These are phyloP conservation scores for Alternaria consortialis DNA, from an alignment of 2,329 filamentous ascomycete species.

Conservation along the genomic window DNA sequence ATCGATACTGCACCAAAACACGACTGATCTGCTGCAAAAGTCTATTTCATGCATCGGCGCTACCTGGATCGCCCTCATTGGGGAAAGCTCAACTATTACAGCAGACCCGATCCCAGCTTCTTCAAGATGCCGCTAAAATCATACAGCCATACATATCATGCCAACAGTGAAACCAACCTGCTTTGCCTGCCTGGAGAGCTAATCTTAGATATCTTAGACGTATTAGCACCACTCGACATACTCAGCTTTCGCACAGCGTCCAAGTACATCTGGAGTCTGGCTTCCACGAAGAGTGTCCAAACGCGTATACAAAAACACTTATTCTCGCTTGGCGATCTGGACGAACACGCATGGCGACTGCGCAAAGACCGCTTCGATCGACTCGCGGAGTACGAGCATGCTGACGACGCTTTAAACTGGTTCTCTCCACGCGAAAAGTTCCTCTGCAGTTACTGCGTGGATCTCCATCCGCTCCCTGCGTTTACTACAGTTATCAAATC, in stretches of 20 bases:
- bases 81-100: not conserved
- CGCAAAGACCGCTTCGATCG: not conserved
- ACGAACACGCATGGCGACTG: not conserved
- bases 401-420: not conserved
- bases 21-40: not conserved
- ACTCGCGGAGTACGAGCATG: not conserved
- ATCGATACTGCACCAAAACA: not conserved
- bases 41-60: not conserved
- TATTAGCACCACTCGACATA: too few species aligned
- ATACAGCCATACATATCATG: too few species aligned
- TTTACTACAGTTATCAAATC: not conserved
- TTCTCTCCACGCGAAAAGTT: not conserved
- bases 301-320: too few species aligned
- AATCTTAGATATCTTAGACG: too few species aligned
- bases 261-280: too few species aligned
- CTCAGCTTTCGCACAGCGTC: too few species aligned
- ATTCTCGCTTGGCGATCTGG: not conserved
- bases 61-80: not conserved
- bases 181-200: too few species aligned
- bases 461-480: not conserved
- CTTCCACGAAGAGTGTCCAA: too few species aligned
- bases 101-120: not conserved
- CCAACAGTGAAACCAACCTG: too few species aligned
- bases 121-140: too few species aligned
- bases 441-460: not conserved